Percentiles rank a stretch among this genome's conserved stretches.
These are phyloP conservation scores for Acrasis kona DNA, from an alignment of 78 protist species.

Conservation along the genomic window DNA sequence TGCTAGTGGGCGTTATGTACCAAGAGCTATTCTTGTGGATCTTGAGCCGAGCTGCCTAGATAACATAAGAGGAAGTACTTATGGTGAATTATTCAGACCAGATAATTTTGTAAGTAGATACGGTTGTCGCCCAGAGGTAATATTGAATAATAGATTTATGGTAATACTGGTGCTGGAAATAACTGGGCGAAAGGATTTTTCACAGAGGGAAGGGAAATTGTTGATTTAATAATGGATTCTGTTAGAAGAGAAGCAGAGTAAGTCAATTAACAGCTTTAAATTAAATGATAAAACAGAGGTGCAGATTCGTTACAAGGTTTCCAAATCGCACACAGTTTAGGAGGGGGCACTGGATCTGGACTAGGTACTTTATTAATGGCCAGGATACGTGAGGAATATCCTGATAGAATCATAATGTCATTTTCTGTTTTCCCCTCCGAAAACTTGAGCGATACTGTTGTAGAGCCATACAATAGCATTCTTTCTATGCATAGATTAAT, in stretches of 20 bases:
- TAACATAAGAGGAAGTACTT: slow-evolving; percentile 72
- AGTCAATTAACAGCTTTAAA: slow-evolving; percentile 70
- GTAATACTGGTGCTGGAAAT: slow-evolving; percentile 73
- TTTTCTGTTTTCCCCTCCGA: slow-evolving; percentile 67
- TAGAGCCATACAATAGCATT: slow-evolving; percentile 70
- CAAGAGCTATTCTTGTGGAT: slow-evolving; percentile 87
- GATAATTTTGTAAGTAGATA: slow-evolving; percentile 71
- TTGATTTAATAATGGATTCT: slow-evolving; percentile 51
- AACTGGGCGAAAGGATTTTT: slow-evolving; percentile 87
- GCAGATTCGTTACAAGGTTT: slow-evolving; percentile 36
- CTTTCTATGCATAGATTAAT: slow-evolving; percentile 31
- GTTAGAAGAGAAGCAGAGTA: slow-evolving; percentile 58
- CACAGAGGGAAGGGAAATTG: slow-evolving; percentile 62
- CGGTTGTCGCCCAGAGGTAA: no score
- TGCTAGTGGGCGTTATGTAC: slow-evolving; percentile 75
- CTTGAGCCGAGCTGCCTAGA: slow-evolving; percentile 88
- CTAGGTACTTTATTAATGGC: slow-evolving; percentile 83
- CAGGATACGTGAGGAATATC: slow-evolving; percentile 77
- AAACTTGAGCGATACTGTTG: slow-evolving; percentile 56
- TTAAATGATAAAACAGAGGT: no score
- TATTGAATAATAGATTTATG: no score
- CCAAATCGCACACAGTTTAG: slow-evolving; percentile 66
- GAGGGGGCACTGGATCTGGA: slow-evolving; percentile 95
- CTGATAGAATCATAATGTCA: slow-evolving; percentile 59
- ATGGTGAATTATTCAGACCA: slow-evolving; percentile 81